Evolutionary conservation across 768 basidiomycete species (phyloP).

Genomic region (Tephrocybe sp.): DNA sequence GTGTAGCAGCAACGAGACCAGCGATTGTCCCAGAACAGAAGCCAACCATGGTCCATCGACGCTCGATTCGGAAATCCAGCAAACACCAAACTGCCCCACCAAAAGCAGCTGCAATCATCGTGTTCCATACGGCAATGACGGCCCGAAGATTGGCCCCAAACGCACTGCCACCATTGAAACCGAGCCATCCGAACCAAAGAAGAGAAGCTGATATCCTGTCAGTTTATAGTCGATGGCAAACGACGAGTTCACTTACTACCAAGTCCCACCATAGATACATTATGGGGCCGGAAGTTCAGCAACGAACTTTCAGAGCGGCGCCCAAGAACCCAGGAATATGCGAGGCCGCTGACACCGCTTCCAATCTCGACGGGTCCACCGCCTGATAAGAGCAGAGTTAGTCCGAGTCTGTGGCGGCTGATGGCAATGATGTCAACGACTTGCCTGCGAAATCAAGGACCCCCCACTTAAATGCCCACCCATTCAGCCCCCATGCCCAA

Average conservation of each 20-base stretch:
- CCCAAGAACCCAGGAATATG: slow-evolving; percentile 86
- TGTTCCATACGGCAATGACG: slow-evolving; percentile 84
- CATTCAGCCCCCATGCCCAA: slow-evolving; percentile 81
- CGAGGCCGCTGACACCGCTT: slow-evolving; percentile 82
- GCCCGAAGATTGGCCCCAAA: slow-evolving; percentile 88
- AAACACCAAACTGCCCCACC: slow-evolving; percentile 84
- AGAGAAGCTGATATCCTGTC: slow-evolving; percentile 49
- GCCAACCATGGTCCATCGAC: slow-evolving; percentile 87
- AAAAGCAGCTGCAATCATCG: slow-evolving; percentile 82
- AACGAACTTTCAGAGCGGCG: slow-evolving; percentile 72
- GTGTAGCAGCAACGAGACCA: slow-evolving; percentile 87
- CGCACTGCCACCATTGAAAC: slow-evolving; percentile 91
- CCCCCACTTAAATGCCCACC: slow-evolving; percentile 86
- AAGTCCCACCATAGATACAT: slow-evolving; percentile 79
- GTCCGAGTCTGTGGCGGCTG: not conserved
- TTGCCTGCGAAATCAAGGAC: slow-evolving; percentile 85
- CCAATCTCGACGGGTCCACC: slow-evolving; percentile 90
- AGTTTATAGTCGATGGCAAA: not conserved
- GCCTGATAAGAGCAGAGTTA: slow-evolving; percentile 36
- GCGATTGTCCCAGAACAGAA: slow-evolving; percentile 93
- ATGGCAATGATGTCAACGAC: slow-evolving; percentile 11
- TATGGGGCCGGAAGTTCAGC: slow-evolving; percentile 84
- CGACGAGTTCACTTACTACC: slow-evolving; percentile 49
- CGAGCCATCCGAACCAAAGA: slow-evolving; percentile 86
- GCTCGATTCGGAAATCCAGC: slow-evolving; percentile 76